Conservation (phyloP, 768 basidiomycete genomes). For the Suillus tomentosus region DNA sequence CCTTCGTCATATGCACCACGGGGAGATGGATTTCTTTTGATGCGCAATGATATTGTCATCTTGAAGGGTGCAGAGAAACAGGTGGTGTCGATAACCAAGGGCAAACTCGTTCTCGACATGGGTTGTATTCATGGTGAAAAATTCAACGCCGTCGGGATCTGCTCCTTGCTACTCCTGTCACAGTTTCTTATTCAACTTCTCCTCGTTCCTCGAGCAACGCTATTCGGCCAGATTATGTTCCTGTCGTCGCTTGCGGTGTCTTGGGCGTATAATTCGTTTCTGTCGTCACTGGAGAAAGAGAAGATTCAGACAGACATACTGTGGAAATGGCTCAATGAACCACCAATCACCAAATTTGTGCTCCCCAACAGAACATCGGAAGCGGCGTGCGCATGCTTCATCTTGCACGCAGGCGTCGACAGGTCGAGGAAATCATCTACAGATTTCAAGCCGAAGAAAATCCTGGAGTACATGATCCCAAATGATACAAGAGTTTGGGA, state of each 20-base stretch:
- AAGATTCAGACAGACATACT: slow-evolving; percentile 24
- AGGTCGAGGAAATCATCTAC: neutral
- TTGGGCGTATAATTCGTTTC: slow-evolving; percentile 34
- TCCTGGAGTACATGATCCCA: slow-evolving; percentile 16
- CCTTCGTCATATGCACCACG: slow-evolving; percentile 23
- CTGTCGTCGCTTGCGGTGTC: slow-evolving; percentile 33
- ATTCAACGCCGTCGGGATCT: slow-evolving; percentile 23
- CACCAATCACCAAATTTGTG: slow-evolving; percentile 14
- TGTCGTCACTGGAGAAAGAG: slow-evolving; percentile 35
- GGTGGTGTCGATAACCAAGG: slow-evolving; percentile 33
- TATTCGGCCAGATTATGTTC: slow-evolving; percentile 40
- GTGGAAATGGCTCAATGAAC: slow-evolving; percentile 18
- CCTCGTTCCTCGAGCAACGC: slow-evolving; percentile 32
- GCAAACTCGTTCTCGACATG: slow-evolving; percentile 25
- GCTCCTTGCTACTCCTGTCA: slow-evolving; percentile 29
- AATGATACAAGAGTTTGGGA: slow-evolving; percentile 27
- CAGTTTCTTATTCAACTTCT: slow-evolving; percentile 36
- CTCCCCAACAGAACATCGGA: slow-evolving; percentile 22
- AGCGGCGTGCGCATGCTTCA: slow-evolving; percentile 20
- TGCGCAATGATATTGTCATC: slow-evolving; percentile 25
- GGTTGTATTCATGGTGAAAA: neutral
- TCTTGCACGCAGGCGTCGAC: slow-evolving; percentile 10
- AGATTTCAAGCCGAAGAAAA: slow-evolving; percentile 17
- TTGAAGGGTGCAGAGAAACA: slow-evolving; percentile 30
- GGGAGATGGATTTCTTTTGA: slow-evolving; percentile 30